phyloP scores from a whole-genome alignment of 768 basidiomycete genomes.

The Termitomyces sp. region DNA sequence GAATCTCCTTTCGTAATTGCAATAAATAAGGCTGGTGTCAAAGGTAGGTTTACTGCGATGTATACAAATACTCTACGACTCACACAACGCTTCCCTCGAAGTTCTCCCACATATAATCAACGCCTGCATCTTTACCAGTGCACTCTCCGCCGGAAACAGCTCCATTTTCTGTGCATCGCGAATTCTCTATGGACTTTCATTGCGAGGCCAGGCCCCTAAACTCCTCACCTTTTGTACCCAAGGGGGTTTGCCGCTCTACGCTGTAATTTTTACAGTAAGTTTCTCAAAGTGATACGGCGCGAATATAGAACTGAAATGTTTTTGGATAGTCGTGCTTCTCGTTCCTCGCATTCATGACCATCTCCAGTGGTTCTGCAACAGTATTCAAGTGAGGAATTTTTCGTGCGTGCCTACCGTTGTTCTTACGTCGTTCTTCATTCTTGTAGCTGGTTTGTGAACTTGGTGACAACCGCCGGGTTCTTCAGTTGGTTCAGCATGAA shows the following conservation, averaged over 20 bases:
- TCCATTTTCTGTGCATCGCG: constrained; percentile 55
- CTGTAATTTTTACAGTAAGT: constrained; percentile 33
- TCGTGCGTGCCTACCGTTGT: neutral
- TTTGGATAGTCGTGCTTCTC: constrained; percentile 32
- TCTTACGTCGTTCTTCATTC: neutral
- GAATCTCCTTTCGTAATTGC: constrained; percentile 86
- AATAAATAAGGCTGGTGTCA: constrained; percentile 67
- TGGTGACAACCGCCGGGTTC: constrained; percentile 68
- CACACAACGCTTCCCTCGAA: constrained; percentile 8
- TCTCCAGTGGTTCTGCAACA: constrained; percentile 49
- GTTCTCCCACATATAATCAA: constrained; percentile 71
- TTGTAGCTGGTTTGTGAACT: constrained; percentile 62
- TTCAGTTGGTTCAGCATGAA: constrained; percentile 67
- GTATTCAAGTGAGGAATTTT: constrained; percentile 46
- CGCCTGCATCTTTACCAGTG: constrained; percentile 64
- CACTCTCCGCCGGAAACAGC: constrained; percentile 71
- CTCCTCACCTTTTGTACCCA: constrained; percentile 42
- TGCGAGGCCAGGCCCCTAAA: constrained; percentile 47
- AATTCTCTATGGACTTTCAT: constrained; percentile 49
- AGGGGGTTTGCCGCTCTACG: constrained; percentile 42
- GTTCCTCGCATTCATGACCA: constrained; percentile 62
- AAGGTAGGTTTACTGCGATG: constrained; percentile 31
- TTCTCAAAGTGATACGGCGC: neutral
- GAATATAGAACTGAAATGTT: neutral
- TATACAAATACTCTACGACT: neutral